Base-by-base conservation (phyloP, 768 basidiomycete species). In the Termitomyces sp. region DNA sequence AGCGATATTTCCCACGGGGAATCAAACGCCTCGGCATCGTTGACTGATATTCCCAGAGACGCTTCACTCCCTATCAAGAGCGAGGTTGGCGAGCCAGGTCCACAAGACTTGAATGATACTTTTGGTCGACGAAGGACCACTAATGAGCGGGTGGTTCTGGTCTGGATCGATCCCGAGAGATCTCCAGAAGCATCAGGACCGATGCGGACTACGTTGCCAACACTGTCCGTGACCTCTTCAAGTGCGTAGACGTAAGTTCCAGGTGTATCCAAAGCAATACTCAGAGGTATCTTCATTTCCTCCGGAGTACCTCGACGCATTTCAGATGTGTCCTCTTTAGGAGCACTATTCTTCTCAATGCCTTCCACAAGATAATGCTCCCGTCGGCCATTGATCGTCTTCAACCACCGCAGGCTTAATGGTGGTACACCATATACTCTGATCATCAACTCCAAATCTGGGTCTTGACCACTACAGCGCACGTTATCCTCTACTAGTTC, bases 291-390 rank as follows among this genome's bases (percentile, higher is more conserved):
- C 52, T 77, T 78, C 31, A 92, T 73, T 33, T 81, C 75, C 60
- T 87, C 84, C 6, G 87, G 80, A 4, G 70, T 46, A 16, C 34
- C 60, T 54, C 34, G 59, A 41, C 46, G 48, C n/a, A 15, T 44
- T 60, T 57, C 29, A n/a, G 51, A 52, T 20, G 41, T 56, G 46
- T 26, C 29, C 42, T 51, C 18, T 70, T 65, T 34, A 68, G 69
- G 26, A 42, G 75, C 70, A 46, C 77, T 76, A 24, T 78, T 77
- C 39, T 80, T 81, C 68, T 92, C 88, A 50, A 95, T 91, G 9
- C 93, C 92, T 65, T 94, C 92, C 2, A 94, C 90, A 41, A 88
- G 72, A 60, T 89, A 89, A 46, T 81, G 76, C 65, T 94, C 90
- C 55, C 79, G 77, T 60, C 78, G 76, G 12, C 84, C 85, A 56